Evolutionary conservation across 2,329 filamentous ascomycete species (phyloP).

Genomic region (Aspergillus sp.): DNA sequence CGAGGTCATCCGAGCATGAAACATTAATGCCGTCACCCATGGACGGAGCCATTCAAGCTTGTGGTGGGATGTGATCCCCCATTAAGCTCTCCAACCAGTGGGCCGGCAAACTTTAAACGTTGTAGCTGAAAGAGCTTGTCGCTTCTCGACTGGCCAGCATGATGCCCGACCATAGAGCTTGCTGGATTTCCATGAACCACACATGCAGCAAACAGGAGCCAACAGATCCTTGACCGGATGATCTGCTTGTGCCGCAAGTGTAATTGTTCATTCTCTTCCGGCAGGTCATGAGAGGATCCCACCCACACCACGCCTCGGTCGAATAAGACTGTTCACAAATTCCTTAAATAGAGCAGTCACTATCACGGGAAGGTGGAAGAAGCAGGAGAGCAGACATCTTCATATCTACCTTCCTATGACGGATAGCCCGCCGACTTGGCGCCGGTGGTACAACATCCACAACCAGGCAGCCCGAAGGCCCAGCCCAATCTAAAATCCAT

Average conservation of each 20-base stretch:
- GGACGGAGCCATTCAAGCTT: not conserved
- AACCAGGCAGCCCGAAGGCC: not conserved
- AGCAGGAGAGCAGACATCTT: not conserved
- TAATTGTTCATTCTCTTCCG: not conserved
- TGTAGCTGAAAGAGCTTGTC: not conserved
- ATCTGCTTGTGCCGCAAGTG: not conserved
- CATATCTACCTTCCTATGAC: not conserved
- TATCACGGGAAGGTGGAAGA: not conserved
- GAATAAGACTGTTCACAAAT: too few relatives aligned
- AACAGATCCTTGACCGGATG: not conserved
- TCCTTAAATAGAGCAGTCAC: not conserved
- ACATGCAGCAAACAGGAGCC: not conserved
- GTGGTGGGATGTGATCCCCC: not conserved
- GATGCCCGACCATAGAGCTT: not conserved
- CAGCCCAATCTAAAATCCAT: constrained; percentile 2
- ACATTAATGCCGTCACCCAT: constrained; percentile 22
- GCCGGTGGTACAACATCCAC: not conserved
- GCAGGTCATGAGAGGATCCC: not conserved
- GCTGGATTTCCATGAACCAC: not conserved
- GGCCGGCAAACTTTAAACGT: constrained; percentile 7
- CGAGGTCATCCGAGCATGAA: constrained; percentile 23
- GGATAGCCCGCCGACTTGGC: not conserved
- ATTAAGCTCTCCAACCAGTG: constrained; percentile 3
- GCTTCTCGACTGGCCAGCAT: not conserved
- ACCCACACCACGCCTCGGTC: not conserved